Base-by-base conservation (phyloP, 257 asterid genomes). In the Fraxinus anomala region DNA sequence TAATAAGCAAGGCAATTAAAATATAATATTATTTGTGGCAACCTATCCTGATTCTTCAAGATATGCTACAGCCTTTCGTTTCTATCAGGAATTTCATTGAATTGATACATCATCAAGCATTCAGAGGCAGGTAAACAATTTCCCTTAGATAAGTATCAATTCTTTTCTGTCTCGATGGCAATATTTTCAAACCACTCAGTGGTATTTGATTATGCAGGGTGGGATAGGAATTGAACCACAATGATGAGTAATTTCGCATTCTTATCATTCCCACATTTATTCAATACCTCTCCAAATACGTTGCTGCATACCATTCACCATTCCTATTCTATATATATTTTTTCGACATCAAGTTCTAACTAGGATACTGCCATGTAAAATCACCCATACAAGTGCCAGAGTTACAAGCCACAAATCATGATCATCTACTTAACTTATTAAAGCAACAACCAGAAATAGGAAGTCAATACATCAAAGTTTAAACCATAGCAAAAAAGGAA, bases 1-100 rank as follows among this genome's bases (percentile, higher is more conserved):
- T 19, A 59, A n/a, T 34, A 79, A 4, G 36, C 36, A 81, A 51
- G 36, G 68, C 68, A 76, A 21, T 76, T 24, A 14, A 30, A 72
- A 37, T 36, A 30, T 34, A 70, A 75, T 31, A 75, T 26, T 5
- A 19, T 28, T 17, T 16, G 40, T 67, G 54, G 76, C 54, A 63
- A 37, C 12, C 24, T 4, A 75, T 37, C 72, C 9, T 19, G 34
- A 61, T 17, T 16, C 56, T 72, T 12, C 68, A 70, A 76, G 65
- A 1, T 68, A 56, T 26, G 69, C 17, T 4, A 40, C 37, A 7
- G 68, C n/a, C 23, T 7, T 42, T 6, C 19, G 26, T 49, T 33
- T 37, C 39, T 30, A 73, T 73, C 36, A 7, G 9, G 17, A 73
- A 69, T 73, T 75, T 75, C 56, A 76, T 17, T 28, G 34, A 74